Evolutionary conservation across 805 yeast species (phyloP).

Genomic region (Barnettozyma wickerhamii): DNA sequence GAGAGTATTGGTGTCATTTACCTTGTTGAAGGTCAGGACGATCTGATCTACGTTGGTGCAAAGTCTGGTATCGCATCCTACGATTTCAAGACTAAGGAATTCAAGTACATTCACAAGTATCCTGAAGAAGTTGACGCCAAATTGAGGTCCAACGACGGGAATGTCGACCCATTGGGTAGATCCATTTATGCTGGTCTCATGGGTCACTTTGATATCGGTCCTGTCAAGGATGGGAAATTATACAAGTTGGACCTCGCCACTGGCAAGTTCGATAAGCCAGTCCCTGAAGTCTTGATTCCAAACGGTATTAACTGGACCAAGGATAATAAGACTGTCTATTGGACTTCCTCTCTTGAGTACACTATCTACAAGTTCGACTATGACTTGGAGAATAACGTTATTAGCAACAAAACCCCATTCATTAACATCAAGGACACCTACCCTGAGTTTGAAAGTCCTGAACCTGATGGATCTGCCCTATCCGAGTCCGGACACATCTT

Average conservation of each 20-base stretch:
- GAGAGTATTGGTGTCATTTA: slow-evolving; percentile 69
- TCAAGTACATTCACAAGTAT: slow-evolving; percentile 36
- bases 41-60: slow-evolving; percentile 55
- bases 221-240: slow-evolving; percentile 47
- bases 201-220: slow-evolving; percentile 47
- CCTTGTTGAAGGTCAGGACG: slow-evolving; percentile 44
- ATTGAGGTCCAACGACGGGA: slow-evolving; percentile 78
- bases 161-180: slow-evolving; percentile 69
- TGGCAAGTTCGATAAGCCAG: slow-evolving; percentile 27
- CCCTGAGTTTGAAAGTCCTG: slow-evolving; percentile 37
- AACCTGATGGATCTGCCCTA: slow-evolving; percentile 79
- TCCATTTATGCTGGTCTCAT: slow-evolving; percentile 75
- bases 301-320: slow-evolving; percentile 66
- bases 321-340: slow-evolving; percentile 38
- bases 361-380: slow-evolving; percentile 46
- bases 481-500: slow-evolving; percentile 49
- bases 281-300: slow-evolving; percentile 42
- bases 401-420: slow-evolving; percentile 34
- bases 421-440: slow-evolving; percentile 31
- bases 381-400: slow-evolving; percentile 32
- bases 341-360: slow-evolving; percentile 48
- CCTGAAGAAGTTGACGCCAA: slow-evolving; percentile 25
- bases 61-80: slow-evolving; percentile 60
- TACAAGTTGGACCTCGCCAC: slow-evolving; percentile 36
- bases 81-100: slow-evolving; percentile 36